These are phyloP conservation scores for Aspergillus alliaceus DNA, from an alignment of 2,329 filamentous ascomycete genomes.

Conservation along the genomic window DNA sequence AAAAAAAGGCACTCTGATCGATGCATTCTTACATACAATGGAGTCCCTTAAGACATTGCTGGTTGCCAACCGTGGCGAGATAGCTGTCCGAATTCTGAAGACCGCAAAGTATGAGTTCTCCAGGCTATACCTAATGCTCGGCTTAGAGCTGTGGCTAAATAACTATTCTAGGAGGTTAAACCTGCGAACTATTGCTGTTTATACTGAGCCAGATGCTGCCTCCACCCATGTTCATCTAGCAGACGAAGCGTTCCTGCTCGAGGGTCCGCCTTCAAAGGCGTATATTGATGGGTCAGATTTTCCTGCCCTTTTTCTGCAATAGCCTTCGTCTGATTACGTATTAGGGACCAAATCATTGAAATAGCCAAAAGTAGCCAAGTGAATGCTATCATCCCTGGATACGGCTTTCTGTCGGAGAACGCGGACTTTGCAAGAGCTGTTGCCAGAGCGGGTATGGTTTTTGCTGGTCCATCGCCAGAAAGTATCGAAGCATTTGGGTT, in stretches of 20 bases:
- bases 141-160: background rate
- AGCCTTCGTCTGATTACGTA: background rate
- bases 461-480: slow-evolving; percentile 58
- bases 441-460: slow-evolving; percentile 55
- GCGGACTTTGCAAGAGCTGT: slow-evolving; percentile 59
- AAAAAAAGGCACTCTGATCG: background rate
- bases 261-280: slow-evolving; percentile 48
- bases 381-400: slow-evolving; percentile 65
- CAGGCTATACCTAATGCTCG: background rate
- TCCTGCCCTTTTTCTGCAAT: background rate
- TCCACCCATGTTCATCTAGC: slow-evolving; percentile 56
- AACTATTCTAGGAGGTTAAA: slow-evolving; percentile 36
- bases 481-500: slow-evolving; percentile 58
- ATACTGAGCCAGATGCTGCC: slow-evolving; percentile 56
- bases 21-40: slow-evolving; percentile 21
- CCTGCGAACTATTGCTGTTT: slow-evolving; percentile 58
- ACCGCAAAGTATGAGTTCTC: slow-evolving; percentile 44
- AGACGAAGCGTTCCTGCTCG: slow-evolving; percentile 53
- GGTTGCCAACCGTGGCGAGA: slow-evolving; percentile 62
- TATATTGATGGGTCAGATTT: slow-evolving; percentile 47
- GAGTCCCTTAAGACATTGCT: slow-evolving; percentile 52
- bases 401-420: slow-evolving; percentile 67
- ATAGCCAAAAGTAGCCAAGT: slow-evolving; percentile 52
- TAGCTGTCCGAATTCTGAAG: slow-evolving; percentile 54
- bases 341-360: slow-evolving; percentile 42